Evolutionary conservation across 2,329 filamentous ascomycete species (phyloP).

Genomic region (Trichoderma cornu-damae): DNA sequence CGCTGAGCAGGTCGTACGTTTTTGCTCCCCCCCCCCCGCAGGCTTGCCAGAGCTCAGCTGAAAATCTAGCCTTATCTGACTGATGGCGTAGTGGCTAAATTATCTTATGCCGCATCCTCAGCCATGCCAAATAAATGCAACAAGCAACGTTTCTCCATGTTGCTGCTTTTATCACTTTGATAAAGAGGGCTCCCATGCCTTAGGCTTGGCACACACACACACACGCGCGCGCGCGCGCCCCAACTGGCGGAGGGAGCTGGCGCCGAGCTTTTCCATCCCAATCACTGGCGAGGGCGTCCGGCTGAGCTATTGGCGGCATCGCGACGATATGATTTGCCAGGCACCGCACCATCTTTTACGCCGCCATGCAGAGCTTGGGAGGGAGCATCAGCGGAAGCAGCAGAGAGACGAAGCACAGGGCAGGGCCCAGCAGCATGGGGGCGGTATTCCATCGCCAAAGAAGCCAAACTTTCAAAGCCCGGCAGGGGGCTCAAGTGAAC

Average conservation of each 20-base stretch:
- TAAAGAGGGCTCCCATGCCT: constrained; percentile 1
- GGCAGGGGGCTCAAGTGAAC: neutral
- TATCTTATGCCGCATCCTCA: constrained; percentile 5
- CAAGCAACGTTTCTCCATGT: neutral
- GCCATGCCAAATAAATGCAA: neutral
- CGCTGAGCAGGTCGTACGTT: neutral
- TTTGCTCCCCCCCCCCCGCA: constrained; percentile 7
- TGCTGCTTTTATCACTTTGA: neutral
- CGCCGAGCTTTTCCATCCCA: constrained; percentile 4
- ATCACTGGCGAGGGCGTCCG: neutral
- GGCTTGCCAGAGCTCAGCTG: constrained; percentile 12
- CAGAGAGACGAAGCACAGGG: neutral
- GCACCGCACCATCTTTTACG: neutral
- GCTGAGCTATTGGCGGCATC: constrained; percentile 1
- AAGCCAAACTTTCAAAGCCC: neutral
- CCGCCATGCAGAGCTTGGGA: constrained; percentile 8
- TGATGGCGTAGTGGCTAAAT: constrained; percentile 12
- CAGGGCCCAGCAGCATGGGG: neutral
- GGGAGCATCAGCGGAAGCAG: neutral
- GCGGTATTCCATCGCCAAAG: neutral
- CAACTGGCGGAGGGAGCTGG: neutral
- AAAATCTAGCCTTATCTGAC: constrained; percentile 11
- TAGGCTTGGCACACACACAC: neutral
- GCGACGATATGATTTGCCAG: neutral
- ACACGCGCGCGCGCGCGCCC: too few relatives aligned